Percentiles rank a stretch among this genome's conserved stretches.
Conservation (phyloP, 306 rosid genomes). For the Inga leiocalycina region DNA sequence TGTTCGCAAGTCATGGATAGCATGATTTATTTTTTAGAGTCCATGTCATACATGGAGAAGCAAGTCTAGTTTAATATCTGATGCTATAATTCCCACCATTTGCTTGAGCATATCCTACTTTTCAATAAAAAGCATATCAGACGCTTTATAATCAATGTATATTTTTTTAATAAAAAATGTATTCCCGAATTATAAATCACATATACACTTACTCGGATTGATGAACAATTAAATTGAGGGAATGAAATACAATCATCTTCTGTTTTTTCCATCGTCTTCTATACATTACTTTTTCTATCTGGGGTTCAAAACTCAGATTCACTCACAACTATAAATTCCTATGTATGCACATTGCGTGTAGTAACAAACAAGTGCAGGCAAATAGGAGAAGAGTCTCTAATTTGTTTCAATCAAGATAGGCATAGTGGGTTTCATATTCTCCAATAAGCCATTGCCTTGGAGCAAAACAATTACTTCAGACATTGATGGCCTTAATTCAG, state of each 20-base stretch:
- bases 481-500: conserved; percentile 66
- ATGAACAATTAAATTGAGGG: not conserved
- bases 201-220: not conserved
- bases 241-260: not conserved
- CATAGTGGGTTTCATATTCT: conserved; percentile 44
- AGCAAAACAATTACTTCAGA: conserved; percentile 58
- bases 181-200: not conserved
- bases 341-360: no score
- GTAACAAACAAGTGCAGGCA: not conserved
- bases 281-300: not conserved
- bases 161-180: not conserved
- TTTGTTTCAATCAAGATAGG: conserved; percentile 59
- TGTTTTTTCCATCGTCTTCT: not conserved
- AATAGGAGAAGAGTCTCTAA: not conserved
- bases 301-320: not conserved
- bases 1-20: no score
- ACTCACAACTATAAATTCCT: not conserved
- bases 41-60: no score
- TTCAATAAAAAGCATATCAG: not conserved
- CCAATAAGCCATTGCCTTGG: conserved; percentile 40
- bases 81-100: no score
- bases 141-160: not conserved
- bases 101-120: no score
- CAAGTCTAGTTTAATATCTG: no score
- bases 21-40: no score